Evolutionary conservation across 345 rosid species (phyloP).

Genomic region (Schrenkiella parvula): DNA sequence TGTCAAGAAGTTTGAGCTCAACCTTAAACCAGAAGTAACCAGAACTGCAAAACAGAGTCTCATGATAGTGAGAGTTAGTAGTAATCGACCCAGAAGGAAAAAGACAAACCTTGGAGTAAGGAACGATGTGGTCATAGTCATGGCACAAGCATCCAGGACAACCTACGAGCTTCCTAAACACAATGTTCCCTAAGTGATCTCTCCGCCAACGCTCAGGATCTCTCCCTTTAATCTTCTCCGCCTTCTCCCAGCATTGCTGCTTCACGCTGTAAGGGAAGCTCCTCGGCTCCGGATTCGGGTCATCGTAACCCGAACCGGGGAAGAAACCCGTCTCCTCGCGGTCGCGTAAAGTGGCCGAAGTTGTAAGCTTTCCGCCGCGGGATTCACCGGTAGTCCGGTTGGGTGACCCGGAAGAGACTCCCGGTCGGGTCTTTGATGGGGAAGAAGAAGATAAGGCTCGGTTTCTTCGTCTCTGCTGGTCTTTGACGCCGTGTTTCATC

Average conservation of each 20-base stretch:
- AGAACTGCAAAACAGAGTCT: neutral
- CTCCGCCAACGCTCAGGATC: conserved; percentile 87
- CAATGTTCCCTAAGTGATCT: conserved; percentile 76
- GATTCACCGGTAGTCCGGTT: conserved; percentile 20
- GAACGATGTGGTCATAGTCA: conserved; percentile 90
- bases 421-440: conserved; percentile 34
- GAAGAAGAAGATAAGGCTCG: conserved; percentile 40
- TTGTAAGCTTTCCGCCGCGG: conserved; percentile 32
- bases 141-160: conserved; percentile 98
- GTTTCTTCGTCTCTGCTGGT: conserved; percentile 33
- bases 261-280: conserved; percentile 82
- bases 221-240: conserved; percentile 81
- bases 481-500: conserved; percentile 41
- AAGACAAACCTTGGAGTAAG: conserved; percentile 79
- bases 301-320: conserved; percentile 41
- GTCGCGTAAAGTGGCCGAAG: conserved; percentile 52
- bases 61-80: neutral
- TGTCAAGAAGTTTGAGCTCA: neutral
- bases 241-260: conserved; percentile 96
- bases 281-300: conserved; percentile 57
- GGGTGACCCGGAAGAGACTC: conserved; percentile 10
- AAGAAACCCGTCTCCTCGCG: conserved; percentile 36
- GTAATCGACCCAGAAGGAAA: neutral
- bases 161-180: conserved; percentile 87
- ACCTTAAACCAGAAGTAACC: neutral